Percentiles rank a stretch among this genome's conserved stretches.
Conservation (phyloP, 208 protist species). For the Hexamita inflata region DNA sequence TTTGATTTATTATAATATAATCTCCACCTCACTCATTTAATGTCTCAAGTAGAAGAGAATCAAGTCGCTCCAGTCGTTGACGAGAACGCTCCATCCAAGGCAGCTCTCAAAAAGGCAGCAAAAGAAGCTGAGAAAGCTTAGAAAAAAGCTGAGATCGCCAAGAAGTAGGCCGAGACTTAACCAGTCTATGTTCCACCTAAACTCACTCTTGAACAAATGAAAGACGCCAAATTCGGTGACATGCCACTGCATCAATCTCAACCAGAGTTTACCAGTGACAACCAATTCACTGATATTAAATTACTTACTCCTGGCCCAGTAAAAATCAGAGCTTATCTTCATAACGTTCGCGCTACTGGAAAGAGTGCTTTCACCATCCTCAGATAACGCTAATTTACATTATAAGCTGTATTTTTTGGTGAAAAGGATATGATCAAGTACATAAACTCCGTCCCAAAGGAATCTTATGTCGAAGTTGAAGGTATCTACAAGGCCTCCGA, state of each 20-base stretch:
- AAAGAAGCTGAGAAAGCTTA: not conserved
- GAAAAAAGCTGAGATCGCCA: too few species aligned
- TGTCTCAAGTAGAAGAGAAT: too few species aligned
- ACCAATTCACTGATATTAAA: not conserved
- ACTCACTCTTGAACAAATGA: not conserved
- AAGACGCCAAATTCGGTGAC: constrained; percentile 1
- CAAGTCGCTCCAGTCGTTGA: too few species aligned
- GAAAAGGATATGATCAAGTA: constrained; percentile 11
- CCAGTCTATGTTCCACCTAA: not conserved
- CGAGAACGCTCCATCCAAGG: too few species aligned
- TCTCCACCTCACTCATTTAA: too few species aligned
- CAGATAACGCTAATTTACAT: not conserved
- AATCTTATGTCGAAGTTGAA: constrained; percentile 25
- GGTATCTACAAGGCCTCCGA: not conserved
- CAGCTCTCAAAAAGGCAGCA: constrained; percentile 25
- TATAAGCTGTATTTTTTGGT: constrained; percentile 12
- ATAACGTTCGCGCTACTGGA: constrained; percentile 5
- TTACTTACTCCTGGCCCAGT: not conserved
- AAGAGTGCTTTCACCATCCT: constrained; percentile 21
- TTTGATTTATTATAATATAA: too few species aligned
- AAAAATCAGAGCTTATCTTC: not conserved
- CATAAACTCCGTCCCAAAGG: not conserved
- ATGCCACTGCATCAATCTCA: constrained; percentile 10
- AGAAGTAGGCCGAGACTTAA: not conserved
- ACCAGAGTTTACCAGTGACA: not conserved